Evolutionary conservation across 176 grass and related monocot genomes (phyloP).

Genomic region (Eragrostis curvula): DNA sequence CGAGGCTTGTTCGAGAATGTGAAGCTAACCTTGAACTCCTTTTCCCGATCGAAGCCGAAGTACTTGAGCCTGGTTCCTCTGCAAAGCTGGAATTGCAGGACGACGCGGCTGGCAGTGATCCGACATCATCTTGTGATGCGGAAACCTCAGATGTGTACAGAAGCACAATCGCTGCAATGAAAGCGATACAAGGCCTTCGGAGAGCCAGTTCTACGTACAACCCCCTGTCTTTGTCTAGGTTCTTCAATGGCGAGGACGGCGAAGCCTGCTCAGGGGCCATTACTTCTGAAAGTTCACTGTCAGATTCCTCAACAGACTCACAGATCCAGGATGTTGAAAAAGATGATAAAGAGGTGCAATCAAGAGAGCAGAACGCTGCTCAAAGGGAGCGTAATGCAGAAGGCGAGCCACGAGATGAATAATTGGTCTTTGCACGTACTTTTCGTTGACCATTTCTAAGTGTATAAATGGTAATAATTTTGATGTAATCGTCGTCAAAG

Average conservation of each 20-base stretch:
- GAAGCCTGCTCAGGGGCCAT: conserved; percentile 74
- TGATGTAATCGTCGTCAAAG: conserved; percentile 19
- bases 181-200: conserved; percentile 80
- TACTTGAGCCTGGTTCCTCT: conserved; percentile 69
- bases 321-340: conserved; percentile 62
- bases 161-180: conserved; percentile 87
- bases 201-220: conserved; percentile 93
- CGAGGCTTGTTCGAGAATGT: conserved; percentile 84
- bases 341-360: conserved; percentile 60
- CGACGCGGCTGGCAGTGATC: conserved; percentile 17
- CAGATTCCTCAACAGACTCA: conserved; percentile 53
- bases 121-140: conserved; percentile 41
- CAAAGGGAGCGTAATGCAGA: conserved; percentile 2
- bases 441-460: conserved; percentile 22
- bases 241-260: conserved; percentile 76
- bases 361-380: conserved; percentile 40
- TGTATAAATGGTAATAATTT: conserved; percentile 55
- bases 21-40: conserved; percentile 89
- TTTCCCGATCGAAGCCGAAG: conserved; percentile 90
- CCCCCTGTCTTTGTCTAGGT: conserved; percentile 75
- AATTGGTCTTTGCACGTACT: not conserved
- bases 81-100: conserved; percentile 32
- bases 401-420: conserved; percentile 23
- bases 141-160: conserved; percentile 72
- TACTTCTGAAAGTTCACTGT: conserved; percentile 74